A percentile compares a stretch with the other conserved stretches of the same genome.
Evolutionary conservation across 371 early-diverging fungal species (phyloP).

Genomic region (Mucor velutinosus): DNA sequence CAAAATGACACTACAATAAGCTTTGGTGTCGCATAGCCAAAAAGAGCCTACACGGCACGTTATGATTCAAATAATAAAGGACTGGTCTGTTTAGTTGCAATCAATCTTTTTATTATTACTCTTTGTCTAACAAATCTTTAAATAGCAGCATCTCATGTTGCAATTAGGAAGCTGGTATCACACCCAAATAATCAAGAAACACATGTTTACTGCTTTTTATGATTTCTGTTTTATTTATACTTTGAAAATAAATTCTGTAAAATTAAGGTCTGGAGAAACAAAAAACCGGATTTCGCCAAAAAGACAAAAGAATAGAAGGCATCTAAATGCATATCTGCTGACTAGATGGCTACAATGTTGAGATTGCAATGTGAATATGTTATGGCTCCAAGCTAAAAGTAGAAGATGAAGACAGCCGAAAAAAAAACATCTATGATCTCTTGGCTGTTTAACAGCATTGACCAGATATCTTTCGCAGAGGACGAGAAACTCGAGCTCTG

Average conservation of each 20-base stretch:
- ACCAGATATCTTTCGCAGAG: background rate
- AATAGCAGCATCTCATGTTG: background rate
- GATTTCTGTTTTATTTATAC: conserved; percentile 1
- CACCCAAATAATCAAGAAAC: background rate
- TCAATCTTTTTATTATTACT: background rate
- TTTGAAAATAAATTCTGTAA: background rate
- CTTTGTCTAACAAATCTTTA: background rate
- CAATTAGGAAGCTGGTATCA: background rate
- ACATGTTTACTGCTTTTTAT: conserved; percentile 1
- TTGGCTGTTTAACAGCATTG: background rate
- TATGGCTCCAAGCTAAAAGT: background rate
- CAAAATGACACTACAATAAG: background rate
- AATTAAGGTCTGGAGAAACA: background rate
- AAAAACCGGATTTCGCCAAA: background rate
- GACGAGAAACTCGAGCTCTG: background rate
- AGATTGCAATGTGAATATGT: background rate
- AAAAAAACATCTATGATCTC: background rate
- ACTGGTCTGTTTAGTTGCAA: background rate
- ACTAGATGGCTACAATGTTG: background rate
- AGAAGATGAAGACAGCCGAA: background rate
- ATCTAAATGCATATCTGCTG: background rate
- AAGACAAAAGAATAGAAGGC: background rate
- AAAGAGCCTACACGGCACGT: background rate
- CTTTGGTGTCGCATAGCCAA: background rate
- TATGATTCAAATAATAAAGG: background rate